A percentile compares a stretch with the other conserved stretches of the same genome.
Conservation (phyloP, 169 alveolate species). For the Plasmodium gonderi region DNA sequence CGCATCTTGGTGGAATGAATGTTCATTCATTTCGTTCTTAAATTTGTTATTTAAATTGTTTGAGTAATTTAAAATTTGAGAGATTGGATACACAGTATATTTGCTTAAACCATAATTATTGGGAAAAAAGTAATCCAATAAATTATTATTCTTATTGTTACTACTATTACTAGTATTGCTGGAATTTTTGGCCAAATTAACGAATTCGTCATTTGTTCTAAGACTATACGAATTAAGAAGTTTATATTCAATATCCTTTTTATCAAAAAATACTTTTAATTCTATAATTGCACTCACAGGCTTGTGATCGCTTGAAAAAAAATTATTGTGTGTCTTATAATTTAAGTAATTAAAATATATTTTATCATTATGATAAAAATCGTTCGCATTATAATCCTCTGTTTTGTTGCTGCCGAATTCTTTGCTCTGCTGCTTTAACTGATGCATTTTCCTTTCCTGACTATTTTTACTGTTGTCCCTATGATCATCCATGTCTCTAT, state of each 20-base stretch:
- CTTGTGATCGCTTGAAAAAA: slow-evolving; percentile 86
- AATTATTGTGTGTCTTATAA: slow-evolving; percentile 82
- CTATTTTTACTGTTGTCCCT: neutral
- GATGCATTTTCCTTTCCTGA: neutral
- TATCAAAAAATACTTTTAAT: slow-evolving; percentile 70
- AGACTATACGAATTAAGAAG: slow-evolving; percentile 30
- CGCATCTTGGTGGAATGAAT: slow-evolving; percentile 25
- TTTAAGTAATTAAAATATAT: slow-evolving; percentile 68
- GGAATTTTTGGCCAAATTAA: slow-evolving; percentile 14
- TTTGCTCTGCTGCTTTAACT: neutral
- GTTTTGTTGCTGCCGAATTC: neutral
- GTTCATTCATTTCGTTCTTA: slow-evolving; percentile 28
- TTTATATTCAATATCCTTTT: slow-evolving; percentile 69
- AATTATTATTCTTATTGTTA: slow-evolving; percentile 57
- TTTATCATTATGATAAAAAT: slow-evolving; percentile 71
- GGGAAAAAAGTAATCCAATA: slow-evolving; percentile 58
- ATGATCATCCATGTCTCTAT: neutral
- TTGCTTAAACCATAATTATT: slow-evolving; percentile 50
- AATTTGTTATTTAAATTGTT: slow-evolving; percentile 3
- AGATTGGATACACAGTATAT: slow-evolving; percentile 48
- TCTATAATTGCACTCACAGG: slow-evolving; percentile 86
- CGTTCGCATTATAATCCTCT: neutral
- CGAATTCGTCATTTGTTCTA: slow-evolving; percentile 23
- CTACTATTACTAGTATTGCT: slow-evolving; percentile 69
- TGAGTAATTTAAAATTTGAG: slow-evolving; percentile 65